Base-by-base conservation (phyloP, 768 basidiomycete species). In the Termitomyces sp. region DNA sequence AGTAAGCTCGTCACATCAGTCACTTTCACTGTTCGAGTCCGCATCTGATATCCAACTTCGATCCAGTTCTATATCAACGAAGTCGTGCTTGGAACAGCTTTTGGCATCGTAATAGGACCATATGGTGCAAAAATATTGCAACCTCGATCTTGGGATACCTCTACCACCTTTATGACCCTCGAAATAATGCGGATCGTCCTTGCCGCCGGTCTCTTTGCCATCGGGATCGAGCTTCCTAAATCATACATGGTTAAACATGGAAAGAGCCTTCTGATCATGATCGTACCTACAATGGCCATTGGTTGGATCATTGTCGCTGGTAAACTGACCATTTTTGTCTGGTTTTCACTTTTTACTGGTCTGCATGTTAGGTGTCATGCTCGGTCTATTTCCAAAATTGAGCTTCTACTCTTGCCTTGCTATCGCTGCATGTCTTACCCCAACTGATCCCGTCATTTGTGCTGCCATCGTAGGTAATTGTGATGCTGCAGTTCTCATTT, bases 361-460 rank as follows among this genome's bases (percentile, higher is more conserved):
- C 15, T 16, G 24, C 2, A 1, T n/a, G 11, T 16, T 16, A 89
- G 91, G 72, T 2, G 67, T 96, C 48, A 78, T 96, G 36, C 83
- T 80, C 63, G 80, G 70, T 2, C 72, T 97, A 16, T 89, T 99
- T 66, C 91, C 91, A 0, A 73, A 72, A 3, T 72, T 97, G 58
- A 76, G 78, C 60, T 89, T 83, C 69, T 75, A 93, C 13, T 90
- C 92, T 0, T 84, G 88, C 36, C 81, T 98, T 4, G 92, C 87
- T 48, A 86, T 97, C 55, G 89, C 94, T 7, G 93, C 95, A 2
- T 94, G 91, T 62, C 78, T 95, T 27, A 95, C 94, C 0, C 93
- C 93, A 1, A 99, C 96, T 12, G 96, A 99, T 74, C 96, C 96
- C 0, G 91, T 96, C 64, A 87, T 96, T 52, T 93, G 90, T 56